Base-by-base conservation (phyloP, 1,284 basidiomycete species). In the Meripilus lineatus region DNA sequence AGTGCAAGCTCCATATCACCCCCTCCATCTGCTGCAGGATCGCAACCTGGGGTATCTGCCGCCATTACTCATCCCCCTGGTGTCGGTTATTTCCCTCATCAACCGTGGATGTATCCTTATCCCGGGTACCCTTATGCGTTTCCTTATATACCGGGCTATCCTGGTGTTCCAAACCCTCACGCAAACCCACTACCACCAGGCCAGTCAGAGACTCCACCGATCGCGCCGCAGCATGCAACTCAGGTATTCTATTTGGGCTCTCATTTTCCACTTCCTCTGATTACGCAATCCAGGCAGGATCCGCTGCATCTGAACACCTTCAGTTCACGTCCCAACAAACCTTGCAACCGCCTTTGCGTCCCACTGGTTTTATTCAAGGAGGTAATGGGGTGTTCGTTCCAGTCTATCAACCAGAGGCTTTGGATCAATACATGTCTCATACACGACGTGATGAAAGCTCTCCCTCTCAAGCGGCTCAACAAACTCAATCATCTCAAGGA, bases 281-380 rank as follows among this genome's bases (percentile, higher is more conserved):
- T n/a, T n/a, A n/a, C n/a, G n/a, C n/a, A n/a, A n/a, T n/a, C n/a
- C n/a, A n/a, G n/a, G n/a, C n/a, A n/a, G n/a, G n/a, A n/a, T n/a
- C n/a, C n/a, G n/a, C n/a, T n/a, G n/a, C n/a, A n/a, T n/a, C n/a
- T n/a, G n/a, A n/a, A n/a, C n/a, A n/a, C n/a, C n/a, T n/a, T n/a
- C n/a, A n/a, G n/a, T n/a, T n/a, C n/a, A n/a, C n/a, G n/a, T n/a
- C n/a, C n/a, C n/a, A n/a, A n/a, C n/a, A n/a, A n/a, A n/a, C n/a
- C n/a, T n/a, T n/a, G 24, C 78, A 80, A 57, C 74, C 81, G 11
- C 81, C 84, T 23, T 63, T 86, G 13, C 65, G 73, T 32, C 77
- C 84, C 2, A 76, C 80, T 0, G 81, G 82, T 3, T 88, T 87
- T 55, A 75, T 84, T 44, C 82, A 85, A 49, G 77, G 80, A 39